These are phyloP conservation scores for Lycium ferocissimum DNA, from an alignment of 257 asterid genomes.

Conservation along the genomic window DNA sequence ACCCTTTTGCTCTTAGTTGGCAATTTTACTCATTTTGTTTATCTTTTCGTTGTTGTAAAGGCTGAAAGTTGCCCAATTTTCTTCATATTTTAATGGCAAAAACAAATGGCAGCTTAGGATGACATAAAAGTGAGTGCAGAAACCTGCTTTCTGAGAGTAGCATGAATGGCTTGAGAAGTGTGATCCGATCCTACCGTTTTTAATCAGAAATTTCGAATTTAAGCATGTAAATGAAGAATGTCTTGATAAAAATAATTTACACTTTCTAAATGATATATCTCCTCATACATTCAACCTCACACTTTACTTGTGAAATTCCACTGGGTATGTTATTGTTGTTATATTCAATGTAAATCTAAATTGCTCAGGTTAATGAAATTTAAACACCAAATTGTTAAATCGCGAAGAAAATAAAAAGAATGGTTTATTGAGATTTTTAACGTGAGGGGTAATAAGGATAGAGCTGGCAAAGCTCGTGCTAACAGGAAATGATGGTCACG, in stretches of 20 bases:
- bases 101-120: background rate
- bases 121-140: background rate
- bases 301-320: too few species aligned
- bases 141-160: background rate
- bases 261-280: too few species aligned
- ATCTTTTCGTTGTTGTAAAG: background rate
- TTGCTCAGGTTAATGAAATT: background rate
- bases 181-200: too few species aligned
- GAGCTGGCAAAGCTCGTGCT: slow-evolving; percentile 48
- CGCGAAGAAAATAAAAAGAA: background rate
- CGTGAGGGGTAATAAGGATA: slow-evolving; percentile 5
- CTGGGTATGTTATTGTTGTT: too few species aligned
- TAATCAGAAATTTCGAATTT: too few species aligned
- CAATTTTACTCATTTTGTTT: slow-evolving; percentile 22
- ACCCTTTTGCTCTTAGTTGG: slow-evolving; percentile 52
- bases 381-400: background rate
- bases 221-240: rapidly evolving
- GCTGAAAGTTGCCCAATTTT: background rate
- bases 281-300: too few species aligned
- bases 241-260: background rate
- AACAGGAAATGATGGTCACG: slow-evolving; percentile 58
- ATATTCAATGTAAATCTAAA: background rate
- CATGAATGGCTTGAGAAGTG: background rate
- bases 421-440: background rate
- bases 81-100: background rate